These are phyloP conservation scores for Trichoderma reesei DNA, from an alignment of 495 filamentous ascomycete species.

Conservation along the genomic window DNA sequence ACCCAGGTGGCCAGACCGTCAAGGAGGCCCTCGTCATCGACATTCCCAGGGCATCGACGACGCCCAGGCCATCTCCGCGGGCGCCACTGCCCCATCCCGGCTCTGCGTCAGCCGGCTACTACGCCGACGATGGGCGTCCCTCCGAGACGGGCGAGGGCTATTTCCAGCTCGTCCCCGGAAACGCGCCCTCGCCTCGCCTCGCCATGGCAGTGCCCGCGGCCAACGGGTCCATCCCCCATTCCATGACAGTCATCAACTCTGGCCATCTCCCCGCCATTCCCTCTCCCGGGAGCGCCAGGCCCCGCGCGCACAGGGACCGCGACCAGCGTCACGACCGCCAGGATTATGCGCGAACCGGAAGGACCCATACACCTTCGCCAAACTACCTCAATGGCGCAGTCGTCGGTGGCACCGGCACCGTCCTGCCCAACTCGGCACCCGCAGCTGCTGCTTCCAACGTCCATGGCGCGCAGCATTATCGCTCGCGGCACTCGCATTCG, in stretches of 20 bases:
- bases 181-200: constrained; percentile 34
- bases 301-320: constrained; percentile 28
- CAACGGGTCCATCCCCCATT: constrained; percentile 26
- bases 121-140: constrained; percentile 52
- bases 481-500: constrained; percentile 19
- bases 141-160: constrained; percentile 72
- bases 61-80: constrained; percentile 73
- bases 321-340: not conserved
- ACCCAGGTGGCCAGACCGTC: constrained; percentile 76
- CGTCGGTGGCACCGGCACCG: not conserved
- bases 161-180: constrained; percentile 71
- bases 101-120: constrained; percentile 37
- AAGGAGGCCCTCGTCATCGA: constrained; percentile 91
- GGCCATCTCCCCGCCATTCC: constrained; percentile 74
- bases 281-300: constrained; percentile 61
- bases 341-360: not conserved
- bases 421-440: not conserved
- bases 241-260: constrained; percentile 71
- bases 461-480: not conserved
- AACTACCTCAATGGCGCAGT: constrained; percentile 41
- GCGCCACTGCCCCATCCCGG: constrained; percentile 35
- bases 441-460: constrained; percentile 13
- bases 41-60: constrained; percentile 58
- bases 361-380: constrained; percentile 50
- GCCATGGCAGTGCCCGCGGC: constrained; percentile 25